phyloP scores from a whole-genome alignment of 768 basidiomycete species.

The Tulasnella calospora region DNA sequence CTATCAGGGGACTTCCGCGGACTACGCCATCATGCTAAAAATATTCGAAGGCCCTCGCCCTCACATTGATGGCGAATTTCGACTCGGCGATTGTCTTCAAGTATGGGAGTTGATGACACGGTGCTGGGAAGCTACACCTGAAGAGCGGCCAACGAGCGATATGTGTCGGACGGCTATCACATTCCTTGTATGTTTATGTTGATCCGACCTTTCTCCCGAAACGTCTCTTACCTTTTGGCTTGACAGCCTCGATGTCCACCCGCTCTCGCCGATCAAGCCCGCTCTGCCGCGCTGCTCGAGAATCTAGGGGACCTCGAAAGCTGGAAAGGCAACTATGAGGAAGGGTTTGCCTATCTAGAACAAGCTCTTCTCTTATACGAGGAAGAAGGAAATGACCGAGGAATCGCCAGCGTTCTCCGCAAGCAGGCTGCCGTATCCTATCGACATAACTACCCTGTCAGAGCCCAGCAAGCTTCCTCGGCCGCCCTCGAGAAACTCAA shows the following conservation, averaged over 20 bases:
- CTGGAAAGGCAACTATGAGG: background rate
- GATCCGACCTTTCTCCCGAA: background rate
- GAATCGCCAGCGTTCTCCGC: background rate
- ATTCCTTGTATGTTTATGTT: background rate
- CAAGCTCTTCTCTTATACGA: background rate
- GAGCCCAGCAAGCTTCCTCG: background rate
- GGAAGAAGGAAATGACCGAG: background rate
- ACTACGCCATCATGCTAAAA: background rate
- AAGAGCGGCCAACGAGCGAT: background rate
- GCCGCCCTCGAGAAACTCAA: background rate
- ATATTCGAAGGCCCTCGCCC: background rate
- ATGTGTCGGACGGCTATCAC: background rate
- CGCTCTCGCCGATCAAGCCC: background rate
- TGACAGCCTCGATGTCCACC: background rate
- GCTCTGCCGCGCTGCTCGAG: background rate
- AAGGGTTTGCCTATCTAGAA: background rate
- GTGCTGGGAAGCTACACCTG: background rate
- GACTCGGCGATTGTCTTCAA: background rate
- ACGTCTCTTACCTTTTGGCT: background rate
- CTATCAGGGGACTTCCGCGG: background rate
- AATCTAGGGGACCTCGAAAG: background rate
- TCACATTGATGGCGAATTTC: background rate
- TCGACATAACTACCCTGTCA: background rate
- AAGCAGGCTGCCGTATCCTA: background rate
- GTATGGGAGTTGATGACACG: background rate